Percentiles rank a stretch among this genome's conserved stretches.
Conservation (phyloP, 176 grass and related monocot genomes). For the Panicum miliaceum region DNA sequence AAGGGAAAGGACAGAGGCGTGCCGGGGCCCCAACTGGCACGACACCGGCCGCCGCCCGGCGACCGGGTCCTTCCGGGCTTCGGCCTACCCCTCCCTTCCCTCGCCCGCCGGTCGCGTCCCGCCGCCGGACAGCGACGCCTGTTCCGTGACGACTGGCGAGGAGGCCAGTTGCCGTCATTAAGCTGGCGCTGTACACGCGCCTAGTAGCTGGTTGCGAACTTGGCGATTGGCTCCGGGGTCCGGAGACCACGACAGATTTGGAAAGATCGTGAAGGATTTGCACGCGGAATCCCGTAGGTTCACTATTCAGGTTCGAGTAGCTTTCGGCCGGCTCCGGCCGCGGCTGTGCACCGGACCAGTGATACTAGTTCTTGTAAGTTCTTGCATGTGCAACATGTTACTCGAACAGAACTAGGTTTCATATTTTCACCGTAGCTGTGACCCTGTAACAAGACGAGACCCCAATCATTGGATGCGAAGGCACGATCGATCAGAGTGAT, state of each 20-base stretch:
- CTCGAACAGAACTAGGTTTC: background rate
- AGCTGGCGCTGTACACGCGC: background rate
- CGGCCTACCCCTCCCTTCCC: too few species aligned
- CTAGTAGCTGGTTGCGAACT: background rate
- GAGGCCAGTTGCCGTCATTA: background rate
- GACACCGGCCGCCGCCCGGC: background rate
- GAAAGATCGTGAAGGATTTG: background rate
- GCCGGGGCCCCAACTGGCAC: background rate
- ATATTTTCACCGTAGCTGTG: background rate
- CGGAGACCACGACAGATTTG: background rate
- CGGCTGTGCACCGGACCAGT: background rate
- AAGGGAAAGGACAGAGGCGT: background rate
- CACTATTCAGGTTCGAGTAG: background rate
- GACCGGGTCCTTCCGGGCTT: background rate
- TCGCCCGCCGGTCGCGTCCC: background rate
- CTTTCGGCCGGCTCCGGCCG: background rate
- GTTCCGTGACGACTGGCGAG: background rate
- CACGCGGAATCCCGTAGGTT: background rate
- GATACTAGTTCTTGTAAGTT: background rate
- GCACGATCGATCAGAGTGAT: background rate
- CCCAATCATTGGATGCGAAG: background rate
- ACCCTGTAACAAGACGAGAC: background rate
- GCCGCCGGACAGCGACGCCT: slow-evolving; percentile 17
- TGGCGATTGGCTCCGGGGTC: background rate
- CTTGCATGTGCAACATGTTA: background rate